Conservation (phyloP, 768 basidiomycete genomes). For the Lyophyllum semitale region DNA sequence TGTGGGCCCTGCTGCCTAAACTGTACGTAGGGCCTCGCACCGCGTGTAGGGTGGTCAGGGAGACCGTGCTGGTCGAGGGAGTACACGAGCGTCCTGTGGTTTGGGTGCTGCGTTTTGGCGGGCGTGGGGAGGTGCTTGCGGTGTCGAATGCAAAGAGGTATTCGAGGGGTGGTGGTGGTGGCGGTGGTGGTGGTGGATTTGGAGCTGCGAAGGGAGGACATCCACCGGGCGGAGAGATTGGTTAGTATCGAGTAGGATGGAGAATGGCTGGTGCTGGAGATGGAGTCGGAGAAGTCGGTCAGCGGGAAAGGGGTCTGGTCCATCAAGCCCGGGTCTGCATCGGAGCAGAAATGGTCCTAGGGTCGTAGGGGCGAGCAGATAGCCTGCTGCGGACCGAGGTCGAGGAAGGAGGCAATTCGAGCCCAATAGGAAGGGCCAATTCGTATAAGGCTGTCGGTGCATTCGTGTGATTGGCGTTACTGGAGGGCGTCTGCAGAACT, state of each 20-base stretch:
- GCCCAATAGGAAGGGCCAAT: too few relatives aligned
- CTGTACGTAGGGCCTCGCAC: slow-evolving; percentile 46
- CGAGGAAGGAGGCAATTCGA: too few relatives aligned
- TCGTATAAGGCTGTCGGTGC: too few relatives aligned
- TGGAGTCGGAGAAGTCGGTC: too few relatives aligned
- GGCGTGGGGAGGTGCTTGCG: slow-evolving; percentile 59
- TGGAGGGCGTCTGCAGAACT: too few relatives aligned
- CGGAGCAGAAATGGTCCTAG: too few relatives aligned
- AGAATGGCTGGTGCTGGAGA: too few relatives aligned
- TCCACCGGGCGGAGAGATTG: slow-evolving; percentile 49
- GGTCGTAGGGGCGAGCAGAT: too few relatives aligned
- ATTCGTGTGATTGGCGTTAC: too few relatives aligned
- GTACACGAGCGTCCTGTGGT: slow-evolving; percentile 79
- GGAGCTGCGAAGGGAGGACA: slow-evolving; percentile 41
- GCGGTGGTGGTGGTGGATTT: slow-evolving; percentile 5
- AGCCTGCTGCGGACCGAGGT: too few relatives aligned
- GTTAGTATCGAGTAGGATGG: slow-evolving; percentile 44
- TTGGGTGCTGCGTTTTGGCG: slow-evolving; percentile 64
- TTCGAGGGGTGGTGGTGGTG: slow-evolving; percentile 16
- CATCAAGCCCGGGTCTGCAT: too few relatives aligned
- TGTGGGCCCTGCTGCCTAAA: slow-evolving; percentile 27
- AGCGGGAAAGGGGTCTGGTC: too few relatives aligned
- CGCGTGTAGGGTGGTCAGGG: slow-evolving; percentile 84
- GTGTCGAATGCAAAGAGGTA: slow-evolving; percentile 18
- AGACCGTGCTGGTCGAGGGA: slow-evolving; percentile 96